phyloP scores from a whole-genome alignment of 352 stramenopile species.

The Stephanocyclus meneghinianus region DNA sequence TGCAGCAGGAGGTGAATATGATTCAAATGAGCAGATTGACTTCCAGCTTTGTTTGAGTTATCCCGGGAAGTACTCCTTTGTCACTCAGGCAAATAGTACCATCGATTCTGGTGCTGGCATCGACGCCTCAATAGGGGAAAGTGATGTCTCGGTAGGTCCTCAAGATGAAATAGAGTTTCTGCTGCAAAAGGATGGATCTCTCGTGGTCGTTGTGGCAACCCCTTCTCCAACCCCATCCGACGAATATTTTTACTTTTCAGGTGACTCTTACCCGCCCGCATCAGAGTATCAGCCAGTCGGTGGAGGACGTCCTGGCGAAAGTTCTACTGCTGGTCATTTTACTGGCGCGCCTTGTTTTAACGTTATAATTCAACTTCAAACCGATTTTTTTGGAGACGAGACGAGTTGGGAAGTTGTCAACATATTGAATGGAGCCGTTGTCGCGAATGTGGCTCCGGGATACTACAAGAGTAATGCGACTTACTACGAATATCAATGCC shows the following conservation, averaged over 20 bases:
- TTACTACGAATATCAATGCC: conserved; percentile 2
- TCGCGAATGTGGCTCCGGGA: neutral
- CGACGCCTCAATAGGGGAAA: neutral
- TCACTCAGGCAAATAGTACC: neutral
- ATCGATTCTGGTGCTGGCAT: conserved; percentile 3
- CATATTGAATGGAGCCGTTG: neutral
- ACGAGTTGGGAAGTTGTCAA: conserved; percentile 9
- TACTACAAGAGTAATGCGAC: conserved; percentile 6
- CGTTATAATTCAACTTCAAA: conserved; percentile 4
- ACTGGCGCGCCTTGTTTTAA: neutral
- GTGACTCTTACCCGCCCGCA: neutral
- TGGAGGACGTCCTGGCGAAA: neutral
- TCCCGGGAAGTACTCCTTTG: conserved; percentile 9
- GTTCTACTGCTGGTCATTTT: neutral
- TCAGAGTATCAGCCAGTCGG: neutral
- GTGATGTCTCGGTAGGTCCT: neutral
- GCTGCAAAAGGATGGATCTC: neutral
- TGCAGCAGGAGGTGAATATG: conserved; percentile 13
- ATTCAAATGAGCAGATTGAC: neutral
- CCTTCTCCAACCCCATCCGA: neutral
- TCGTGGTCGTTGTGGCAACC: neutral
- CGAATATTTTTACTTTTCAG: neutral
- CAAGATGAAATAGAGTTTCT: neutral
- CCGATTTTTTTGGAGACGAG: conserved; percentile 13
- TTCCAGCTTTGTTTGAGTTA: conserved; percentile 14